These are phyloP conservation scores for Tephrocybe sp. DNA, from an alignment of 768 basidiomycete species.

Conservation along the genomic window DNA sequence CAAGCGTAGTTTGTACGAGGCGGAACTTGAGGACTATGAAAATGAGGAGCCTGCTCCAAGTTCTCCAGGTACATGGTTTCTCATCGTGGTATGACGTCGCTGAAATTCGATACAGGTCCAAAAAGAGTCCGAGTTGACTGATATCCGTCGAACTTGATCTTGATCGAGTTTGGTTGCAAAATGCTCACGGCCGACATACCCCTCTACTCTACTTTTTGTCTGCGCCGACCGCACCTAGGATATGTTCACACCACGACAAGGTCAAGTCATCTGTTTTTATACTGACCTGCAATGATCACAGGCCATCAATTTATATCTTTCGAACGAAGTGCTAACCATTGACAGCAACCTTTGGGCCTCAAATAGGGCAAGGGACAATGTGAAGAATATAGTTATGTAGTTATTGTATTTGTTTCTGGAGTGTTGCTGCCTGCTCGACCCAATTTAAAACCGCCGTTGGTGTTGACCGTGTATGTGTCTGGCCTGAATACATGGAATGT, in stretches of 20 bases:
- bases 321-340: slow-evolving; percentile 8
- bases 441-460: too few species aligned
- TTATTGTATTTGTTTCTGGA: neutral
- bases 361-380: neutral
- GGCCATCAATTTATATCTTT: neutral
- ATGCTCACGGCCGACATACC: neutral
- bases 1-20: slow-evolving; percentile 49
- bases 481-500: neutral
- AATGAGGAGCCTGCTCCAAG: slow-evolving; percentile 27
- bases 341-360: neutral
- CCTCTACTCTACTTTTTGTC: neutral
- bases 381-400: slow-evolving; percentile 2
- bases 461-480: too few species aligned
- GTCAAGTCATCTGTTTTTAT: slow-evolving; percentile 12
- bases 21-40: slow-evolving; percentile 29
- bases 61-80: slow-evolving; percentile 43
- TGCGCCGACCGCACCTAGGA: neutral
- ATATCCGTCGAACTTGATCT: neutral
- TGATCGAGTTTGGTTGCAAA: neutral
- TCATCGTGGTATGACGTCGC: neutral
- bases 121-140: slow-evolving; percentile 19
- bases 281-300: slow-evolving; percentile 9
- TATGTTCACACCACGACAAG: slow-evolving; percentile 1
- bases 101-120: slow-evolving; percentile 7
- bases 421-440: neutral